phyloP scores from a whole-genome alignment of 805 yeast species.

The Lachancea sp. region DNA sequence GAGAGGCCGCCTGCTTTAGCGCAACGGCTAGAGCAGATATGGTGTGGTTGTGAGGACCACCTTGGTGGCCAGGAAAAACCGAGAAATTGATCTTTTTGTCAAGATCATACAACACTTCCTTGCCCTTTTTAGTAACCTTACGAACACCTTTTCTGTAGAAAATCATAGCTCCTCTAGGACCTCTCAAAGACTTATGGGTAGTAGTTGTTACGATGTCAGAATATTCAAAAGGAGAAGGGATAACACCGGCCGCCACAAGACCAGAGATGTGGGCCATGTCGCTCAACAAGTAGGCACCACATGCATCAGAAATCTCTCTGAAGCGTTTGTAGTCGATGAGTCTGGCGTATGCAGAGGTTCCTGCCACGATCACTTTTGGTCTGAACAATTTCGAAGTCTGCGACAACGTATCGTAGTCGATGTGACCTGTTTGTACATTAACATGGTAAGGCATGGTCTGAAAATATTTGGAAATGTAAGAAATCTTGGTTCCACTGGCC shows the following conservation, averaged over 20 bases:
- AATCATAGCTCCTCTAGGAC: constrained; percentile 98
- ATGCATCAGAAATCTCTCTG: constrained; percentile 84
- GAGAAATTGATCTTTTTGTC: constrained; percentile 92
- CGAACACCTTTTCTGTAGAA: constrained; percentile 94
- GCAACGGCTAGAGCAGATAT: constrained; percentile 95
- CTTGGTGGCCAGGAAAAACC: constrained; percentile 99
- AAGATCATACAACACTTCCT: constrained; percentile 76
- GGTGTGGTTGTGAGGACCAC: constrained; percentile 99
- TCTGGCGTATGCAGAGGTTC: constrained; percentile 94
- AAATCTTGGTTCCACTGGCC: constrained; percentile 72
- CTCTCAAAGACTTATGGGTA: constrained; percentile 95
- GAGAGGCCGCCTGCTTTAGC: constrained; percentile 81
- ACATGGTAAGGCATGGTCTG: constrained; percentile 97
- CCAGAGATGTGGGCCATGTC: constrained; percentile 99
- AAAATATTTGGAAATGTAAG: constrained; percentile 87
- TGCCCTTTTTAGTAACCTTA: constrained; percentile 74
- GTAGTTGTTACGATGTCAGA: constrained; percentile 97
- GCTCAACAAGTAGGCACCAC: constrained; percentile 85
- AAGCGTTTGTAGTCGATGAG: constrained; percentile 83
- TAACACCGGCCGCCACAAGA: constrained; percentile 88
- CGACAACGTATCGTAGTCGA: constrained; percentile 85
- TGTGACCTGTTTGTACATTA: constrained; percentile 77
- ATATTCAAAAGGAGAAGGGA: constrained; percentile 85
- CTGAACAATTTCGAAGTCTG: constrained; percentile 79
- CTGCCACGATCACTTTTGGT: constrained; percentile 93